Percentiles rank a stretch among this genome's conserved stretches.
These are phyloP conservation scores for Roridomyces roridus DNA, from an alignment of 768 basidiomycete species.

Conservation along the genomic window DNA sequence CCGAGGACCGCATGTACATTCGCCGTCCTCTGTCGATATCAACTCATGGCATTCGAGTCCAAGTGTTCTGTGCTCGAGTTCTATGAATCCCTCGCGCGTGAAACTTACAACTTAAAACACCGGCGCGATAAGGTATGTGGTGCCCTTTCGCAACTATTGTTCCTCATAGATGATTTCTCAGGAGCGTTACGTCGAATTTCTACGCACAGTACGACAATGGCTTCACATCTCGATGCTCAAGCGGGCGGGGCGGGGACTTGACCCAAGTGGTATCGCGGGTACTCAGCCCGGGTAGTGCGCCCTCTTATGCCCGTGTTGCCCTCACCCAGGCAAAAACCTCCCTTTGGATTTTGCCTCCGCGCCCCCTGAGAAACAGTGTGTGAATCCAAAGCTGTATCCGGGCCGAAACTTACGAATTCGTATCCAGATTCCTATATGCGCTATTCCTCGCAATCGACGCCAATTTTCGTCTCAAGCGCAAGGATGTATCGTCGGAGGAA, in stretches of 20 bases:
- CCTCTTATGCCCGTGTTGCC: constrained; percentile 35
- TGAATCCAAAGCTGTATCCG: no score
- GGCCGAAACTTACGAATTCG: neutral
- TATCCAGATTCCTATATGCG: constrained; percentile 23
- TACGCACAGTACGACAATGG: constrained; percentile 26
- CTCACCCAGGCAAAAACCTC: constrained; percentile 33
- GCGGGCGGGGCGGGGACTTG: constrained; percentile 26
- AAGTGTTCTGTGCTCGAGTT: constrained; percentile 25
- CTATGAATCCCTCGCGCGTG: constrained; percentile 21
- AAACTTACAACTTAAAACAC: constrained; percentile 23
- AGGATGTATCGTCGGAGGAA: constrained; percentile 22
- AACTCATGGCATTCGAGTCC: constrained; percentile 17
- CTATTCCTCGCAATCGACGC: no score
- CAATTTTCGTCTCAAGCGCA: constrained; percentile 29
- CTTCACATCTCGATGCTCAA: constrained; percentile 26
- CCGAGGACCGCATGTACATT: constrained; percentile 22
- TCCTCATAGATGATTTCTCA: no score
- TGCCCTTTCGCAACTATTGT: no score
- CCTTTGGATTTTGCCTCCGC: constrained; percentile 26
- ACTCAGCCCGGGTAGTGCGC: constrained; percentile 29
- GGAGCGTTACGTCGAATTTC: constrained; percentile 28
- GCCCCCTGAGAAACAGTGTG: constrained; percentile 12
- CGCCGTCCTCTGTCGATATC: constrained; percentile 13
- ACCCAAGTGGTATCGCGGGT: constrained; percentile 14
- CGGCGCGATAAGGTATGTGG: neutral